A percentile compares a stretch with the other conserved stretches of the same genome.
phyloP scores from a whole-genome alignment of 345 rosid genomes.

The Syzygium grande region DNA sequence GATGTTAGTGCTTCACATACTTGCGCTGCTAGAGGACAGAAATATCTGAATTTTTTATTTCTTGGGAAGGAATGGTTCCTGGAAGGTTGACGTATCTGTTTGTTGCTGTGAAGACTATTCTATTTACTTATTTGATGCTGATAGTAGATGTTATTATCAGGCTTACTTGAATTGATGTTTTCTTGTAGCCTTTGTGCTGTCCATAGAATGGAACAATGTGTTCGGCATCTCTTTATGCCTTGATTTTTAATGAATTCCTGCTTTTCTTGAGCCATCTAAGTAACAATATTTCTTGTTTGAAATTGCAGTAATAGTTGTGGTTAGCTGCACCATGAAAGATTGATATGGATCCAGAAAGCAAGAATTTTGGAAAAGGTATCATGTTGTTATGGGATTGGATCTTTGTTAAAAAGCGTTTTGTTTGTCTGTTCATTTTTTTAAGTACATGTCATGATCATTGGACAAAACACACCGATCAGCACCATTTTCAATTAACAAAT shows the following conservation, averaged over 20 bases:
- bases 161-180: not conserved
- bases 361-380: constrained; percentile 57
- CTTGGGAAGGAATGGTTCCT: not conserved
- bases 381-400: not conserved
- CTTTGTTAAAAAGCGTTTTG: not conserved
- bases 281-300: not conserved
- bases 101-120: not conserved
- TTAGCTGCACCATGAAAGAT: constrained; percentile 8
- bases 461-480: not conserved
- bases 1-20: not conserved
- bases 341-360: constrained; percentile 62
- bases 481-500: not conserved
- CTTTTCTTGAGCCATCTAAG: not conserved
- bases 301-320: constrained; percentile 30
- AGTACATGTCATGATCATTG: not conserved
- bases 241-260: not conserved
- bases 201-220: not conserved
- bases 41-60: not conserved
- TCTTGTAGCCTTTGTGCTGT: not conserved
- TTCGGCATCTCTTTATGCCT: not conserved
- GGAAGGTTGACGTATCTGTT: not conserved
- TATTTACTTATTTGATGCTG: not conserved
- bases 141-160: not conserved
- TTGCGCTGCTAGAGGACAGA: not conserved
- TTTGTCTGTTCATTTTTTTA: not conserved